Base-by-base conservation (phyloP, 345 rosid species). In the Lepidium africanum region DNA sequence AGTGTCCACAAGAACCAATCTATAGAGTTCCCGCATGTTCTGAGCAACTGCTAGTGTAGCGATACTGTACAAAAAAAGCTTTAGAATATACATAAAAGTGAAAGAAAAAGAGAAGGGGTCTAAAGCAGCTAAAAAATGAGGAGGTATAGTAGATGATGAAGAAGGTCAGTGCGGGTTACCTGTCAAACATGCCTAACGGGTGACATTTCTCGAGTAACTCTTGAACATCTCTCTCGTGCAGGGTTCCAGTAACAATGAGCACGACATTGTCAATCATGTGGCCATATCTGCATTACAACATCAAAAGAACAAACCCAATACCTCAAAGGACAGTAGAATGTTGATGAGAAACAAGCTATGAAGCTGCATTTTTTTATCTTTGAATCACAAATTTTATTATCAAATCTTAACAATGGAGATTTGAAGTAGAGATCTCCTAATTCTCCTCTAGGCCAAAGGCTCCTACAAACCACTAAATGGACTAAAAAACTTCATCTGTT, bases 231-330 rank as follows among this genome's bases (percentile, higher is more conserved):
- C 99, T 87, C 86, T 94, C 99, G 38, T 94, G 97, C 84, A 94
- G 63, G 54, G 99, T 91, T 59, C 99, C 99, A 57, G 99, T 89
- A 59, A 94, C 97, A 82, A 94, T 94, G 82, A 94, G 77, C 63
- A 94, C 99, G 55, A 94, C 97, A 84, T 94, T 94, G 81, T 94
- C 99, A 75, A 94, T 94, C 99, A 94, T 94, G 77, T 94, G 99
- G 50, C 99, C 99, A 49, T 94, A 94, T 72, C 99, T 94, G 77
- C 50, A 77, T 53, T 11, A 64, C 54, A 69, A 39, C 39, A 17
- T 10, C 0, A 39, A 71, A 42, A 9, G 1, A 32, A 78, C 6
- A 43, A 71, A 10, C 9, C 50, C 12, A 71, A 46, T 43, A 37
- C 10, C 32, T 63, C 19, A 46, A 60, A 49, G n/a, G 7, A n/a